A percentile compares a stretch with the other conserved stretches of the same genome.
Conservation (phyloP, 1,284 basidiomycete species). For the Abortiporus biennis region DNA sequence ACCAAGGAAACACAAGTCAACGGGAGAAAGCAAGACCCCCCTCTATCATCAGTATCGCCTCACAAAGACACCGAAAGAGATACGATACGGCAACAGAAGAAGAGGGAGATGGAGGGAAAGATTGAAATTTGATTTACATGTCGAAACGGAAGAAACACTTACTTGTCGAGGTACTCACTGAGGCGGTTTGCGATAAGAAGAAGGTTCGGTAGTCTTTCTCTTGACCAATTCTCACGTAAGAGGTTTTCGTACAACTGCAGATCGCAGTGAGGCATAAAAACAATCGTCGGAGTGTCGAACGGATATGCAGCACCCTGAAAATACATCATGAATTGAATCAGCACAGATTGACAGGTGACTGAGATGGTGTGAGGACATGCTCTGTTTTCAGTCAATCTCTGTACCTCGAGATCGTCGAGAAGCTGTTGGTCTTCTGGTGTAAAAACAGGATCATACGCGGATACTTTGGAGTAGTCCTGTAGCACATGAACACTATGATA, state of each 20-base stretch:
- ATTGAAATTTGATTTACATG: slow-evolving; percentile 8
- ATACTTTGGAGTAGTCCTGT: slow-evolving; percentile 43
- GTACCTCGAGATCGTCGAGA: slow-evolving; percentile 43
- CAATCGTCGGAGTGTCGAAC: slow-evolving; percentile 41
- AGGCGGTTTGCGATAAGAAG: slow-evolving; percentile 42
- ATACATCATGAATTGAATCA: neutral
- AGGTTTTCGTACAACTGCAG: slow-evolving; percentile 60
- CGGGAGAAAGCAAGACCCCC: no score
- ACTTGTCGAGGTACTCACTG: slow-evolving; percentile 47
- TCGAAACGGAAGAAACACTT: slow-evolving; percentile 16
- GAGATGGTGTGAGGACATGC: slow-evolving; percentile 31
- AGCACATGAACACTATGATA: slow-evolving; percentile 18
- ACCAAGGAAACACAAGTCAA: no score
- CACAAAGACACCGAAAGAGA: slow-evolving; percentile 7
- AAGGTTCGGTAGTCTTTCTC: slow-evolving; percentile 27
- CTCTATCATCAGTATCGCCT: slow-evolving; percentile 4
- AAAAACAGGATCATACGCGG: slow-evolving; percentile 67
- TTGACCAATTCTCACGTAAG: slow-evolving; percentile 55
- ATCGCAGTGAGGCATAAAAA: slow-evolving; percentile 78
- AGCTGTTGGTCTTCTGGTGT: slow-evolving; percentile 49
- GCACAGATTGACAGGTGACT: neutral
- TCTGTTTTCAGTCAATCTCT: slow-evolving; percentile 42
- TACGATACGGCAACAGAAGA: slow-evolving; percentile 3
- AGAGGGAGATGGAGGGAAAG: slow-evolving; percentile 8
- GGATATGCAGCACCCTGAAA: slow-evolving; percentile 26